Evolutionary conservation across 306 rosid species (phyloP).

Genomic region (Lablab purpureus): DNA sequence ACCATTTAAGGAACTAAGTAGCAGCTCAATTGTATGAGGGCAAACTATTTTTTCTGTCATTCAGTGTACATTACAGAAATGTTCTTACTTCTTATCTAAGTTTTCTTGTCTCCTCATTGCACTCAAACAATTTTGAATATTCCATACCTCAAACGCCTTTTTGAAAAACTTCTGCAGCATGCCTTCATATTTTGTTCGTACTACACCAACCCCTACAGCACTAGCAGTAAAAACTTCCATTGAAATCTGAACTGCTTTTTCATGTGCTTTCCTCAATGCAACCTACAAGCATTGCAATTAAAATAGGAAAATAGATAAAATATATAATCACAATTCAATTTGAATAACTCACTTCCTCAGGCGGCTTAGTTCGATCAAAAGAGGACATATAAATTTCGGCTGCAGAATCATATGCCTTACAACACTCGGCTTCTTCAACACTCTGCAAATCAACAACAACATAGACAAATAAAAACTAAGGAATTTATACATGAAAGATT

Average conservation of each 20-base stretch:
- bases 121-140: conserved; percentile 16
- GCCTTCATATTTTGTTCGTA: conserved; percentile 70
- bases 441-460: conserved; percentile 54
- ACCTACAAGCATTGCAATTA: conserved; percentile 55
- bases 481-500: not conserved
- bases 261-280: conserved; percentile 81
- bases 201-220: conserved; percentile 79
- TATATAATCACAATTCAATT: conserved; percentile 3
- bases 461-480: not conserved
- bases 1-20: too few relatives aligned
- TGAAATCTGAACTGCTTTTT: conserved; percentile 69
- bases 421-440: conserved; percentile 87
- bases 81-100: not conserved
- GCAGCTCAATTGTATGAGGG: too few relatives aligned
- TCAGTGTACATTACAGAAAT: not conserved
- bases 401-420: conserved; percentile 70
- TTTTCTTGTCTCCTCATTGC: not conserved
- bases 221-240: conserved; percentile 65
- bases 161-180: conserved; percentile 66
- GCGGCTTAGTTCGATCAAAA: conserved; percentile 71
- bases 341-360: conserved; percentile 72
- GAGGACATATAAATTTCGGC: conserved; percentile 64
- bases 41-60: not conserved
- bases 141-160: conserved; percentile 74
- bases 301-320: conserved; percentile 8